A percentile compares a stretch with the other conserved stretches of the same genome.
Conservation (phyloP, 345 rosid genomes). For the Mercurialis annua region DNA sequence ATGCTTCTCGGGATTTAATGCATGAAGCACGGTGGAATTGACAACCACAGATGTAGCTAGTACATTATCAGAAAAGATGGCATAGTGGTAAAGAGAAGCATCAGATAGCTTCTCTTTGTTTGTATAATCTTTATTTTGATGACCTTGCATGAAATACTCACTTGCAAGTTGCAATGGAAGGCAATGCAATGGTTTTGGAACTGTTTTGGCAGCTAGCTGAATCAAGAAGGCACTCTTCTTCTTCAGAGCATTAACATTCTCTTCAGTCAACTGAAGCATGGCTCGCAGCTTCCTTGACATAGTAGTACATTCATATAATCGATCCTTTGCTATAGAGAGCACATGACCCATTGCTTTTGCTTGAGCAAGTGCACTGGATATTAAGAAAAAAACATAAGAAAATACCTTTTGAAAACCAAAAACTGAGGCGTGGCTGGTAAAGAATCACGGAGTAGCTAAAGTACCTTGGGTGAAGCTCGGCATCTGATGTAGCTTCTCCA, state of each 20-base stretch:
- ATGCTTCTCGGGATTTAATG: constrained; percentile 75
- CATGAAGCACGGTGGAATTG: constrained; percentile 76
- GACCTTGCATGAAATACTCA: constrained; percentile 59
- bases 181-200: constrained; percentile 88
- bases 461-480: constrained; percentile 84
- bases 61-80: constrained; percentile 92
- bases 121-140: constrained; percentile 37
- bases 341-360: constrained; percentile 89
- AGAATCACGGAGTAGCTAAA: constrained; percentile 21
- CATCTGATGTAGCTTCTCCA: constrained; percentile 73
- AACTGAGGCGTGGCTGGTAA: background rate
- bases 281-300: constrained; percentile 75
- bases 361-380: constrained; percentile 76
- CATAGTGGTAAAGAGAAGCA: constrained; percentile 83
- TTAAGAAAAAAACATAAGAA: constrained; percentile 20
- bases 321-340: constrained; percentile 82
- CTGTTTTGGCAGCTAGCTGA: constrained; percentile 95
- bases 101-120: constrained; percentile 57
- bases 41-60: constrained; percentile 95
- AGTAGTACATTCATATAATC: constrained; percentile 63
- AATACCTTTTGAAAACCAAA: constrained; percentile 17
- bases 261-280: constrained; percentile 80
- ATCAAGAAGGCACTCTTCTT: constrained; percentile 85
- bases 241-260: constrained; percentile 53
- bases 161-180: constrained; percentile 81